Conservation (phyloP, 306 rosid genomes). For the Dryas drummondii region DNA sequence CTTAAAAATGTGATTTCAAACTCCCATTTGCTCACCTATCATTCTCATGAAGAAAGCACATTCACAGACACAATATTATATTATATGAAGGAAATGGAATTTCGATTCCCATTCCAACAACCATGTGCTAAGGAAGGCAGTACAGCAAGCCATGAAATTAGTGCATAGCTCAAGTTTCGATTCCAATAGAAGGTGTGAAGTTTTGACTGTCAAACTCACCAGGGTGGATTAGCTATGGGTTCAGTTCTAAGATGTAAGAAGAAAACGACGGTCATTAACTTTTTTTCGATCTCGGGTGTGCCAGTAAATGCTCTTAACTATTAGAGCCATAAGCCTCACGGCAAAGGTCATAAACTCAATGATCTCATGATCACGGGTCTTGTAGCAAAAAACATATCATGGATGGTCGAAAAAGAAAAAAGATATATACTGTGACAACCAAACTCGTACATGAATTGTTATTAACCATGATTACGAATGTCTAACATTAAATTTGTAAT, state of each 20-base stretch:
- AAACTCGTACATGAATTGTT: no score
- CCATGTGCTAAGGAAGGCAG: conserved; percentile 1
- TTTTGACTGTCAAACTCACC: conserved; percentile 3
- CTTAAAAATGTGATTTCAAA: conserved; percentile 15
- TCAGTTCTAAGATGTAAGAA: neutral
- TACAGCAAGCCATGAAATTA: neutral
- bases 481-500: no score
- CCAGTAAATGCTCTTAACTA: no score
- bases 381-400: no score
- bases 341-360: no score
- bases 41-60: conserved; percentile 5
- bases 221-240: conserved; percentile 4
- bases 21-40: conserved; percentile 2
- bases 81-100: conserved; percentile 10
- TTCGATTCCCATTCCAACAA: conserved; percentile 8
- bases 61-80: neutral
- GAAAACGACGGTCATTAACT: no score
- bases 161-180: conserved; percentile 4
- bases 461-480: no score
- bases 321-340: no score
- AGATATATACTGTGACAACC: no score
- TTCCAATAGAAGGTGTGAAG: neutral
- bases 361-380: no score
- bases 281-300: no score
- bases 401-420: no score